These are phyloP conservation scores for Neltuma alba DNA, from an alignment of 306 rosid genomes.

Conservation along the genomic window DNA sequence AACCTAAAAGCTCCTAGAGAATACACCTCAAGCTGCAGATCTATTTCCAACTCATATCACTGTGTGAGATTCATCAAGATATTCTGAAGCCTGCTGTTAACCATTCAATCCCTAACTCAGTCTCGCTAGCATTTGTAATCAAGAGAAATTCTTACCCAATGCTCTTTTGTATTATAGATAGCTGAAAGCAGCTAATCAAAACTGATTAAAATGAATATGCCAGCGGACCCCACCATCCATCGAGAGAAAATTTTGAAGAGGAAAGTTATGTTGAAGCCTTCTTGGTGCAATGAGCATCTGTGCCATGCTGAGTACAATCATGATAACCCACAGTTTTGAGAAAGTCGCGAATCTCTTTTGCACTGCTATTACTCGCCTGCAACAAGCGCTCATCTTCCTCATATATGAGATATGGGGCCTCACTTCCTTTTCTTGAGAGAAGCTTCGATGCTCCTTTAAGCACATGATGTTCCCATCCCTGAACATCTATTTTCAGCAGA, in stretches of 20 bases:
- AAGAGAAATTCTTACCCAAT: neutral
- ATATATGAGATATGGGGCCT: slow-evolving; percentile 93
- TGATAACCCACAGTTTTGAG: slow-evolving; percentile 74
- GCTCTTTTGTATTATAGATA: neutral
- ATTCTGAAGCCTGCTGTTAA: neutral
- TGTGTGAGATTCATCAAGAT: neutral
- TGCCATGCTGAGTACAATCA: slow-evolving; percentile 81
- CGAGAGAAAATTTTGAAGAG: slow-evolving; percentile 20
- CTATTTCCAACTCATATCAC: neutral
- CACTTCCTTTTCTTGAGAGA: slow-evolving; percentile 74
- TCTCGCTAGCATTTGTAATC: neutral
- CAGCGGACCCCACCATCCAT: neutral
- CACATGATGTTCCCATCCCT: slow-evolving; percentile 98
- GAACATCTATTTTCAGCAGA: slow-evolving; percentile 89
- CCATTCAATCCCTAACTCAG: neutral
- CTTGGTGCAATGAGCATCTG: slow-evolving; percentile 95
- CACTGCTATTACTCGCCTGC: slow-evolving; percentile 86
- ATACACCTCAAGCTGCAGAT: neutral
- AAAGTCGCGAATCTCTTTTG: slow-evolving; percentile 76
- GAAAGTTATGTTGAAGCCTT: slow-evolving; percentile 43
- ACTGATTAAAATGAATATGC: neutral
- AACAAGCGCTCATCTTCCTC: slow-evolving; percentile 94
- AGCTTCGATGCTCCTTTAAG: slow-evolving; percentile 86
- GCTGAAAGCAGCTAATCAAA: neutral
- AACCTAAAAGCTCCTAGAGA: neutral